Percentiles rank a stretch among this genome's conserved stretches.
Conservation (phyloP, 2,329 filamentous ascomycete species). For the Hymenoscyphus occultus region DNA sequence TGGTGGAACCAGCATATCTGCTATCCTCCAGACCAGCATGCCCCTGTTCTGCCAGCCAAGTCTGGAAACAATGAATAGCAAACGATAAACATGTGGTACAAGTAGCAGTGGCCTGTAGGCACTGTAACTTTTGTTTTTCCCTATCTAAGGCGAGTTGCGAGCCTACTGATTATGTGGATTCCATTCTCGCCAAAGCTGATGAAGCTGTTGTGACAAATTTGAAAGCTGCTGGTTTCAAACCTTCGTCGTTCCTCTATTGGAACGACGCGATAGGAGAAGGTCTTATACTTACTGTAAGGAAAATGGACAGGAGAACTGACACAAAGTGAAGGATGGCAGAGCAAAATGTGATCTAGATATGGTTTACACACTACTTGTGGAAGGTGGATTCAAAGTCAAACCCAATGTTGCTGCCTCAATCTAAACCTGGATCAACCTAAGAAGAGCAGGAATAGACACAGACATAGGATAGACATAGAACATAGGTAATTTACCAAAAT, state of each 20-base stretch:
- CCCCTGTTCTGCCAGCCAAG: slow-evolving; percentile 10
- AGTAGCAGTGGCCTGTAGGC: slow-evolving; percentile 11
- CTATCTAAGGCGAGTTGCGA: slow-evolving; percentile 15
- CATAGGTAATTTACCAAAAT: too few species aligned
- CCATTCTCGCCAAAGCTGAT: slow-evolving; percentile 10
- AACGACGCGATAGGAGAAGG: slow-evolving; percentile 25
- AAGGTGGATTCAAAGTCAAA: slow-evolving; percentile 22
- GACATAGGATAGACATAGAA: background rate
- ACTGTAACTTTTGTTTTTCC: slow-evolving; percentile 20
- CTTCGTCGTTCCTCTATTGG: slow-evolving; percentile 23
- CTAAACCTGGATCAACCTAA: background rate
- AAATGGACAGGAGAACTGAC: slow-evolving; percentile 38
- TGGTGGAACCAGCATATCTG: slow-evolving; percentile 13
- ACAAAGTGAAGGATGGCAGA: slow-evolving; percentile 28
- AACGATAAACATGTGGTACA: slow-evolving; percentile 11
- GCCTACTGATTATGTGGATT: slow-evolving; percentile 20
- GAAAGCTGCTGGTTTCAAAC: slow-evolving; percentile 15
- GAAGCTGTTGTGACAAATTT: slow-evolving; percentile 20
- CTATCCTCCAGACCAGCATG: slow-evolving; percentile 18
- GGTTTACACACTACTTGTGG: slow-evolving; percentile 25
- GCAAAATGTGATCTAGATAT: slow-evolving; percentile 30
- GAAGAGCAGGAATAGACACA: background rate
- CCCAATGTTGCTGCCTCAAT: background rate
- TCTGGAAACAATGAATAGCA: slow-evolving; percentile 12
- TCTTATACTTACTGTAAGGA: slow-evolving; percentile 28